phyloP scores from a whole-genome alignment of 1,284 basidiomycete species.

The Ganoderma lucidum region DNA sequence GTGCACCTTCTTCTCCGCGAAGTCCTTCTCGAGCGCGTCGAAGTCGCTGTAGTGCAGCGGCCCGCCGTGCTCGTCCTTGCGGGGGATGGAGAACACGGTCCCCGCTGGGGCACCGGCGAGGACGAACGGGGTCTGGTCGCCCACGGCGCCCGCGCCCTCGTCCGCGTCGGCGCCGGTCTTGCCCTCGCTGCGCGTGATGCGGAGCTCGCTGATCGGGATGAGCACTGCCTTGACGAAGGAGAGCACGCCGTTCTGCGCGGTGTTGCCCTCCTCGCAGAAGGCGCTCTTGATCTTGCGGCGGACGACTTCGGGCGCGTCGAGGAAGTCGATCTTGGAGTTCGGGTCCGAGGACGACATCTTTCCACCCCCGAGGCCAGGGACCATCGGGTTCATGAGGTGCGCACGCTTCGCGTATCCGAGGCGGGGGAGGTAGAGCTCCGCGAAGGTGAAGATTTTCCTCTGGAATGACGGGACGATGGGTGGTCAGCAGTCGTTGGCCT shows the following conservation, averaged over 20 bases:
- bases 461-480: constrained; percentile 41
- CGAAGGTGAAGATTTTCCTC: constrained; percentile 99
- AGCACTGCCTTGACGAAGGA: constrained; percentile 91
- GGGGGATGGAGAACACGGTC: constrained; percentile 82
- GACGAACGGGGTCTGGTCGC: constrained; percentile 68
- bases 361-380: constrained; percentile 92
- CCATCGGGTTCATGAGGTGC: constrained; percentile 99
- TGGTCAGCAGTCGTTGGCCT: neutral
- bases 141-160: constrained; percentile 51
- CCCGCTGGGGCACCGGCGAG: constrained; percentile 78
- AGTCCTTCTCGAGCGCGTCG: constrained; percentile 79
- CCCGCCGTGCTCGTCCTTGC: constrained; percentile 88
- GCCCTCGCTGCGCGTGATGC: constrained; percentile 62
- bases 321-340: constrained; percentile 97
- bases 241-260: constrained; percentile 91
- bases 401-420: constrained; percentile 96
- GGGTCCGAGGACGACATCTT: constrained; percentile 99
- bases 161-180: constrained; percentile 48
- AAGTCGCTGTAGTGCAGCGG: constrained; percentile 79
- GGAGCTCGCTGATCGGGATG: constrained; percentile 86
- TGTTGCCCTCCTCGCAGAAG: constrained; percentile 95
- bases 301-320: constrained; percentile 87
- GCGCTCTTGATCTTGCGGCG: constrained; percentile 93
- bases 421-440: constrained; percentile 93
- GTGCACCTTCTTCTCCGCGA: constrained; percentile 81